Evolutionary conservation across 106 monocot genomes (phyloP).

Genomic region (Dioscorea alata): DNA sequence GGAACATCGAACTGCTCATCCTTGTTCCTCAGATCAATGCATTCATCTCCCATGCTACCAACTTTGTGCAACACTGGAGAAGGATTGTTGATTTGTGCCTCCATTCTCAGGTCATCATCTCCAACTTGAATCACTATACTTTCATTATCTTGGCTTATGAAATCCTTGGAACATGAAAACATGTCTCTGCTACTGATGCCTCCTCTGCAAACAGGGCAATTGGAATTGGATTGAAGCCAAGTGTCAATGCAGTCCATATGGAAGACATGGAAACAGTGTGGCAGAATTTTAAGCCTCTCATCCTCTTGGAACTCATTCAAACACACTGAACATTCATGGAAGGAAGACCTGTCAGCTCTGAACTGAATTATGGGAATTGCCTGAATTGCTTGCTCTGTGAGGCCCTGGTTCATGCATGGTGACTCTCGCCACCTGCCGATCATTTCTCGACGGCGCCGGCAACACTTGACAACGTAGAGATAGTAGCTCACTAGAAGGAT

Average conservation of each 20-base stretch:
- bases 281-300: conserved; percentile 46
- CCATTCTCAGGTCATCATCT: neutral
- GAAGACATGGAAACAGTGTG: conserved; percentile 62
- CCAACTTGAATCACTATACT: conserved; percentile 16
- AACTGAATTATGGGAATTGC: conserved; percentile 46
- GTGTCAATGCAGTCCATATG: conserved; percentile 80
- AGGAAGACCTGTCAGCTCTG: conserved; percentile 2
- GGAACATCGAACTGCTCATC: conserved; percentile 36
- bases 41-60: conserved; percentile 67
- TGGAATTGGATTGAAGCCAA: conserved; percentile 58
- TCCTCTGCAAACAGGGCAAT: conserved; percentile 66
- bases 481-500: conserved; percentile 61
- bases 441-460: conserved; percentile 14
- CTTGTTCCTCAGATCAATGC: conserved; percentile 23
- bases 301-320: conserved; percentile 46
- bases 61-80: conserved; percentile 7
- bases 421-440: conserved; percentile 1
- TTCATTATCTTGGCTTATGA: neutral
- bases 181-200: conserved; percentile 12
- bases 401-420: conserved; percentile 15
- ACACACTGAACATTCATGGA: conserved; percentile 59
- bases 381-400: conserved; percentile 32
- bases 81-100: neutral
- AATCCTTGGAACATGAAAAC: neutral
- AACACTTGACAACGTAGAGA: conserved; percentile 44